phyloP scores from a whole-genome alignment of 2,329 filamentous ascomycete species.

The Ascochyta pisi region DNA sequence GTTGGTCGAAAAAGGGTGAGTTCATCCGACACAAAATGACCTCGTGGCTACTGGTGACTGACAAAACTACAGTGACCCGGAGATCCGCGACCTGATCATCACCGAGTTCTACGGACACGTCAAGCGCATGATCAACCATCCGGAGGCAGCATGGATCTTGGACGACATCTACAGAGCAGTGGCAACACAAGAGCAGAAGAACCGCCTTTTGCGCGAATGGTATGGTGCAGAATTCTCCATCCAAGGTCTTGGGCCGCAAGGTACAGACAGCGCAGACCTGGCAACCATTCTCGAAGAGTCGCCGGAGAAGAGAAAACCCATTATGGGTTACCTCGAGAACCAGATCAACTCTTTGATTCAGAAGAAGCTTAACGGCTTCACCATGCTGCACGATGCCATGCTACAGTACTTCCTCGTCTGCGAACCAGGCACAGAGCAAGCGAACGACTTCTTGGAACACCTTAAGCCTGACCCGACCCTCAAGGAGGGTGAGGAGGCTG shows the following conservation, averaged over 20 bases:
- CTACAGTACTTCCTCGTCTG: constrained; percentile 90
- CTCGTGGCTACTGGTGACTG: constrained; percentile 21
- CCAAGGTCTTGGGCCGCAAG: constrained; percentile 63
- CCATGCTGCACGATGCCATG: constrained; percentile 98
- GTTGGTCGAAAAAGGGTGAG: constrained; percentile 79
- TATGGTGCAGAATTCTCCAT: constrained; percentile 93
- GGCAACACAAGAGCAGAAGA: constrained; percentile 85
- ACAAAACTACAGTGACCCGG: constrained; percentile 66
- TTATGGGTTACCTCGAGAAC: constrained; percentile 83
- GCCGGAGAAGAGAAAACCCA: constrained; percentile 84
- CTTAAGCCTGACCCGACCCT: constrained; percentile 86
- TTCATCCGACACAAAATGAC: not conserved
- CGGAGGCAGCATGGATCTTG: constrained; percentile 95
- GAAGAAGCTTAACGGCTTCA: constrained; percentile 96
- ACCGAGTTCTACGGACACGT: constrained; percentile 96
- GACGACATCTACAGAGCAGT: constrained; percentile 95
- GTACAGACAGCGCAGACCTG: constrained; percentile 69
- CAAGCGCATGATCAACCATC: constrained; percentile 90
- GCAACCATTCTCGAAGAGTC: constrained; percentile 74
- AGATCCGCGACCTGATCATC: constrained; percentile 87
- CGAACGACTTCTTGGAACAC: constrained; percentile 85
- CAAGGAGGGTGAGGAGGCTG: constrained; percentile 60
- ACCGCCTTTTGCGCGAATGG: constrained; percentile 87
- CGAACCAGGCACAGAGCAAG: constrained; percentile 78
- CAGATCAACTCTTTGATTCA: constrained; percentile 93